Evolutionary conservation across 352 stramenopile species (phyloP), one percentile per base, ranked within the genome.

Genomic region (Phytophthora vignae): DNA sequence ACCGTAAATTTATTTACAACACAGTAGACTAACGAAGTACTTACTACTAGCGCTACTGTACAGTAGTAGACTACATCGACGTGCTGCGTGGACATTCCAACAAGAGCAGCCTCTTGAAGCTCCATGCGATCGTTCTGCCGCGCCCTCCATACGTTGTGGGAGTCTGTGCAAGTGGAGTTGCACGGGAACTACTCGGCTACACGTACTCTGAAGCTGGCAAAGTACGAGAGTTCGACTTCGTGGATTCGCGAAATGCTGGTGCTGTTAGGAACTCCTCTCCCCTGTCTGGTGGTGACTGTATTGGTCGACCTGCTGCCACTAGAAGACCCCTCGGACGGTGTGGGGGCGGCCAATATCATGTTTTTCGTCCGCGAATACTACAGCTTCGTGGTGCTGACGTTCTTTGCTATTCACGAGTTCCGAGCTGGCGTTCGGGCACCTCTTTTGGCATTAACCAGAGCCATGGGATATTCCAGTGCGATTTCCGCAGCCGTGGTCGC

Each of bases 321-420:
- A 25, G 22, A 25, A 25, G 22, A 69, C 7, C 63, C 71, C 4
- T 33, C 42, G 0, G 56, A 70, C 46, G 67, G 75, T 2, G 12
- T 64, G 15, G 9, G 44, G 7, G 36, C 27, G 0, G 36, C 36
- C 12, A 79, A 79, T 40, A 61, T 17, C 2, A 31, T 69, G 14
- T 82, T 77, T 25, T 72, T 71, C 49, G 5, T 72, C 2, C 67
- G 74, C 14, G 56, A 52, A 57, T 68, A 40, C 12, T 49, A 50
- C 40, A 71, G 63, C 22, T 63, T 62, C 10, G 40, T 55, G 29
- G 71, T 71, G 6, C n/a, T 78, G 7, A 69, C 58, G 11, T 48
- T 66, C 11, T 54, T 73, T 5, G 22, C 33, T 40, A 67, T 64
- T 10, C 38, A 64, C 29, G 62, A 68, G 38, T 72, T 69, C 25